Evolutionary conservation across 2,329 filamentous ascomycete genomes (phyloP).

Genomic region (Xylariaceae sp.): DNA sequence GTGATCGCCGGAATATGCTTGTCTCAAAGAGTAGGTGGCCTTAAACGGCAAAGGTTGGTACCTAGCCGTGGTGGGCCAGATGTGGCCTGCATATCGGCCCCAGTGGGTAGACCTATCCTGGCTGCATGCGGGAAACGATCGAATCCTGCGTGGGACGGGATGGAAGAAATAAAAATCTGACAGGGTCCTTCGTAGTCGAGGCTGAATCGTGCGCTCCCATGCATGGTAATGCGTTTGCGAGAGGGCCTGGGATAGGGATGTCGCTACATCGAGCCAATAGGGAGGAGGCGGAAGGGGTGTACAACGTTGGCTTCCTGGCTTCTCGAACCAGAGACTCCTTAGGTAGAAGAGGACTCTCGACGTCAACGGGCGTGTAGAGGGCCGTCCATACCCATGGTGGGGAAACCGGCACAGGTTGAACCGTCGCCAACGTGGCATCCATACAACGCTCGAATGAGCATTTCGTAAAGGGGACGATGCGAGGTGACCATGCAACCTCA

Average conservation of each 20-base stretch:
- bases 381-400: slow-evolving; percentile 40
- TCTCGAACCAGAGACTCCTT: slow-evolving; percentile 34
- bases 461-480: slow-evolving; percentile 39
- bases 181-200: slow-evolving; percentile 37
- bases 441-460: slow-evolving; percentile 39
- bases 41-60: slow-evolving; percentile 36
- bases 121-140: slow-evolving; percentile 43
- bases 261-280: slow-evolving; percentile 35
- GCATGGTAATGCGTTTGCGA: slow-evolving; percentile 21
- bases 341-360: slow-evolving; percentile 34
- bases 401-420: slow-evolving; percentile 41
- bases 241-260: slow-evolving; percentile 12
- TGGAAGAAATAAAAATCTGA: slow-evolving; percentile 20
- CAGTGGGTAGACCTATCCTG: slow-evolving; percentile 39
- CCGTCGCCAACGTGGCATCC: slow-evolving; percentile 45
- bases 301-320: slow-evolving; percentile 19
- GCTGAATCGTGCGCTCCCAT: slow-evolving; percentile 36
- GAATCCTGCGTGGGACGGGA: slow-evolving; percentile 33
- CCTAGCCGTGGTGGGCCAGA: slow-evolving; percentile 43
- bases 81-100: slow-evolving; percentile 40
- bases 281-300: slow-evolving; percentile 20
- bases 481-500: slow-evolving; percentile 45
- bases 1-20: slow-evolving; percentile 43
- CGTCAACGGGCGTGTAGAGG: slow-evolving; percentile 37
- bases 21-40: slow-evolving; percentile 38